Evolutionary conservation across 805 yeast genomes (phyloP).

Genomic region (Pichia manshurica): DNA sequence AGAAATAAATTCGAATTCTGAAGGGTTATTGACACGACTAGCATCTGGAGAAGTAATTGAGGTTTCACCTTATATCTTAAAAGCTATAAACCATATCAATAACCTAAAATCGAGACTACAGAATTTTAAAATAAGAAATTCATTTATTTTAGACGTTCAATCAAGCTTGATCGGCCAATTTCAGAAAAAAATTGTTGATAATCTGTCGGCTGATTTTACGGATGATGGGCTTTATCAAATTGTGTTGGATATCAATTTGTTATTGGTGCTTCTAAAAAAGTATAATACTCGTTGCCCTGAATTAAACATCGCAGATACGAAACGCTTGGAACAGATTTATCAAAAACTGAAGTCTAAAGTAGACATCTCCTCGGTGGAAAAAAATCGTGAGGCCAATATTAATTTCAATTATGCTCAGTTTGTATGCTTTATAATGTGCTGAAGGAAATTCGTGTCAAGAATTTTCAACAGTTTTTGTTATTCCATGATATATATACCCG

Average conservation of each 20-base stretch:
- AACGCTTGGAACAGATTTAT: slow-evolving; percentile 18
- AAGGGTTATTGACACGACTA: slow-evolving; percentile 36
- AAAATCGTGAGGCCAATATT: slow-evolving; percentile 18
- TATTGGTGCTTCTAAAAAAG: slow-evolving; percentile 20
- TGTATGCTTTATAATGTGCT: slow-evolving; percentile 19
- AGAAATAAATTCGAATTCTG: slow-evolving; percentile 4
- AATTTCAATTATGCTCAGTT: slow-evolving; percentile 24
- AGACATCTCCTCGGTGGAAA: slow-evolving; percentile 14
- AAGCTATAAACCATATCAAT: slow-evolving; percentile 23
- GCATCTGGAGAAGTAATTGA: slow-evolving; percentile 15
- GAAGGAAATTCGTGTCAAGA: neutral
- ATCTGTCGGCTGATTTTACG: slow-evolving; percentile 19
- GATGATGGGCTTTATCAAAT: slow-evolving; percentile 22
- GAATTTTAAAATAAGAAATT: slow-evolving; percentile 17
- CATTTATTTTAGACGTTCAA: slow-evolving; percentile 20
- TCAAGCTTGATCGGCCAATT: slow-evolving; percentile 19
- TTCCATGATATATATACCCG: neutral
- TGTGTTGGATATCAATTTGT: slow-evolving; percentile 21
- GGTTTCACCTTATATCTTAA: slow-evolving; percentile 21
- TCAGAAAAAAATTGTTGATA: slow-evolving; percentile 21
- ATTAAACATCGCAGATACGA: slow-evolving; percentile 16
- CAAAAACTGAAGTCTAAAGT: slow-evolving; percentile 19
- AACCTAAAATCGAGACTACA: slow-evolving; percentile 24
- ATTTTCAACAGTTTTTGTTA: neutral
- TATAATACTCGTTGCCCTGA: slow-evolving; percentile 16